Conservation (phyloP, 371 early-diverging fungal species). For the Cokeromyces recurvatus region DNA sequence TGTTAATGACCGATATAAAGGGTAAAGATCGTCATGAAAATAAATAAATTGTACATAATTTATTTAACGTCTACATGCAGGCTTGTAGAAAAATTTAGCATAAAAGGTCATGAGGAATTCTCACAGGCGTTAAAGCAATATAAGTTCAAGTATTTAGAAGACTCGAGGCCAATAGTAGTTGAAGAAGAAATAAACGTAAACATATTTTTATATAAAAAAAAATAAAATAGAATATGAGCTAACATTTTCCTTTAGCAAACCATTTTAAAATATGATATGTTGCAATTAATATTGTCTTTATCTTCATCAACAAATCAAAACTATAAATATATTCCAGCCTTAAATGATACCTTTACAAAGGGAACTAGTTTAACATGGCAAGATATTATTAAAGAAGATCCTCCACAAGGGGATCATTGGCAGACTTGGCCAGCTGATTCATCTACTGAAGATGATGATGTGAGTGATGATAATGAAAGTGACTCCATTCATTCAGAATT, state of each 20-base stretch:
- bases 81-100: slow-evolving; percentile 11
- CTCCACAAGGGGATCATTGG: slow-evolving; percentile 36
- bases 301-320: slow-evolving; percentile 14
- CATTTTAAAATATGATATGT: slow-evolving; percentile 18
- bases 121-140: slow-evolving; percentile 3
- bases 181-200: slow-evolving; percentile 6
- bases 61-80: slow-evolving; percentile 1
- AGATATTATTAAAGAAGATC: slow-evolving; percentile 22
- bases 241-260: slow-evolving; percentile 3
- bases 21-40: slow-evolving; percentile 10
- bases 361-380: slow-evolving; percentile 17
- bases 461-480: slow-evolving; percentile 6
- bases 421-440: slow-evolving; percentile 11
- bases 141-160: background rate
- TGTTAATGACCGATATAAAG: slow-evolving; percentile 10
- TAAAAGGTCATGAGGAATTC: slow-evolving; percentile 11
- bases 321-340: background rate
- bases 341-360: background rate
- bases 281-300: slow-evolving; percentile 9
- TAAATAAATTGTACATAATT: background rate
- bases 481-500: slow-evolving; percentile 4
- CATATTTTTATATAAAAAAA: background rate
- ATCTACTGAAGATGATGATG: slow-evolving; percentile 8
- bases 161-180: background rate
- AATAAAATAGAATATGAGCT: background rate